These are phyloP conservation scores for Eimeria zaria DNA, from an alignment of 169 alveolate genomes.

Conservation along the genomic window DNA sequence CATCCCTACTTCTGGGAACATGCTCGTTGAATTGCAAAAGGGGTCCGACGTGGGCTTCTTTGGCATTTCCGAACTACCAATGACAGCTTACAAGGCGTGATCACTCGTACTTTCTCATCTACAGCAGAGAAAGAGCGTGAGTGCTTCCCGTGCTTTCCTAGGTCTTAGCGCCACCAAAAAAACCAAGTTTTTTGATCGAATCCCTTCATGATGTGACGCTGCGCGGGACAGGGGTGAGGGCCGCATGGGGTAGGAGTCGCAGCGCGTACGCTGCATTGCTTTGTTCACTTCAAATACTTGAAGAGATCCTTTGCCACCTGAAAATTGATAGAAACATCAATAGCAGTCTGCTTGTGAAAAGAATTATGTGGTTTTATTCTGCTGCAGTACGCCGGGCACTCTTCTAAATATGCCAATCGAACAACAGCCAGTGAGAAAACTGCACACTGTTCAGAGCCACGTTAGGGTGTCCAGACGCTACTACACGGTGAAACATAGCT, in stretches of 20 bases:
- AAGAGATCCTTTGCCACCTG: constrained; percentile 84
- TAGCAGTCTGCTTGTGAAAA: neutral
- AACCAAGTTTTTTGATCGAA: neutral
- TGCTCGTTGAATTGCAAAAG: neutral
- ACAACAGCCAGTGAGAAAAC: neutral
- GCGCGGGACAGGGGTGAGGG: neutral
- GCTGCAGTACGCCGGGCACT: neutral
- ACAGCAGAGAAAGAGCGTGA: neutral
- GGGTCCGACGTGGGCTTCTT: neutral
- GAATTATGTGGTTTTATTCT: neutral
- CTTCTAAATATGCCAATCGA: neutral
- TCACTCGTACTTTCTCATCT: too few species aligned
- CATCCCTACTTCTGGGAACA: neutral
- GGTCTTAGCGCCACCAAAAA: neutral
- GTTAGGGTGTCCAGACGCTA: neutral
- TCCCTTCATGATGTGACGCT: neutral
- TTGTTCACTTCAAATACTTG: constrained; percentile 74
- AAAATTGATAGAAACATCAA: neutral
- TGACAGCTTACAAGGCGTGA: too few species aligned
- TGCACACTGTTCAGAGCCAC: neutral
- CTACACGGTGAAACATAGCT: neutral
- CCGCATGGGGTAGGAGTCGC: neutral
- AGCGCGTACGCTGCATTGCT: neutral
- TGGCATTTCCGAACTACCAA: neutral
- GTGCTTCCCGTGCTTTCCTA: neutral